Evolutionary conservation across 352 stramenopile species (phyloP).

Genomic region (Phytophthora pisi): DNA sequence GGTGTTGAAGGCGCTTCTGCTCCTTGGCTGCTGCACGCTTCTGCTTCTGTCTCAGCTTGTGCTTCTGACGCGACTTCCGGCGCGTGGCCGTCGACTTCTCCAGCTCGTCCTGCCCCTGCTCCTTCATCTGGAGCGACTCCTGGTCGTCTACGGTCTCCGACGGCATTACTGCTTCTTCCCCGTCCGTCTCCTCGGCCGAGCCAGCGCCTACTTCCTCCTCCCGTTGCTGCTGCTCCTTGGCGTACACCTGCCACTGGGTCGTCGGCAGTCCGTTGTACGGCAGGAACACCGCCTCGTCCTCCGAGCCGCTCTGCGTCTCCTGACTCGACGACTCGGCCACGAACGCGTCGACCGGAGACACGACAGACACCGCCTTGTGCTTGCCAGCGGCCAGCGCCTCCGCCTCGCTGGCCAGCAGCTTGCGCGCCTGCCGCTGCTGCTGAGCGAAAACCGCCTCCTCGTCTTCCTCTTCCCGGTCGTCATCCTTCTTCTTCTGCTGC

Average conservation of each 20-base stretch:
- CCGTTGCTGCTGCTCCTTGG: conserved; percentile 20
- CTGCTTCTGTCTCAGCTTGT: conserved; percentile 33
- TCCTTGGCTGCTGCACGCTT: conserved; percentile 27
- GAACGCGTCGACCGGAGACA: conserved; percentile 20
- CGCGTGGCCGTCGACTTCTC: conserved; percentile 17
- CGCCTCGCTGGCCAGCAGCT: conserved; percentile 41
- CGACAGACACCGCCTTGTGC: conserved; percentile 9
- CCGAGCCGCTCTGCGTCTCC: conserved; percentile 73
- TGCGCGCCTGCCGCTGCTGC: conserved; percentile 46
- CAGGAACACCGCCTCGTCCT: conserved; percentile 52
- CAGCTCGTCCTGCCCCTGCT: conserved; percentile 17
- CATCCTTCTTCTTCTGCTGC: not conserved
- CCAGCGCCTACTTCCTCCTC: no score
- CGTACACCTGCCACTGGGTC: conserved; percentile 18
- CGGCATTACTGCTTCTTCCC: conserved; percentile 17
- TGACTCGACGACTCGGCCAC: conserved; percentile 61
- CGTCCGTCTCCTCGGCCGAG: conserved; percentile 15
- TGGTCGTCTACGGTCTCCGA: conserved; percentile 10
- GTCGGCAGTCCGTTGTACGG: conserved; percentile 33
- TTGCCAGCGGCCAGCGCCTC: conserved; percentile 27
- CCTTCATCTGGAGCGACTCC: not conserved
- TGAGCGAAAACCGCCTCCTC: conserved; percentile 49
- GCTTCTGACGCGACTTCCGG: conserved; percentile 37
- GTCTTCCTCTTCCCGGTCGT: conserved; percentile 26
- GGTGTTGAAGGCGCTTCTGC: conserved; percentile 26